Evolutionary conservation across 169 alveolate genomes (phyloP).

Genomic region (Plasmodium fragile): DNA sequence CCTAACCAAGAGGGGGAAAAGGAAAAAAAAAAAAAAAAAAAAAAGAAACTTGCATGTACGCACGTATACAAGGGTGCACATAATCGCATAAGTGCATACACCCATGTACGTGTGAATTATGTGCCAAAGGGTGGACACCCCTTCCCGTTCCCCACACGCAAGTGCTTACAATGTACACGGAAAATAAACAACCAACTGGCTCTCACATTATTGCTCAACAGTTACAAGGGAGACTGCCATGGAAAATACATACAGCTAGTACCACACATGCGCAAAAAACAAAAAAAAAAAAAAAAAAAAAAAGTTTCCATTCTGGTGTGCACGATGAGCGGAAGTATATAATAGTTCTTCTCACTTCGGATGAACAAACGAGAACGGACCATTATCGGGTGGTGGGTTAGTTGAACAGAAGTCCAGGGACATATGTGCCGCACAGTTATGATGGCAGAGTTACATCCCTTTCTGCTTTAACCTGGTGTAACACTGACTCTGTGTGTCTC

Average conservation of each 20-base stretch:
- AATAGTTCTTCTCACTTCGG: background rate
- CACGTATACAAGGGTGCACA: background rate
- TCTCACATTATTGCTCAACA: background rate
- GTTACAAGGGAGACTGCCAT: background rate
- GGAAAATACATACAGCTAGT: background rate
- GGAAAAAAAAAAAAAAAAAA: background rate
- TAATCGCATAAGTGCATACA: background rate
- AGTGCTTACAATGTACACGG: background rate
- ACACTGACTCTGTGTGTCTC: background rate
- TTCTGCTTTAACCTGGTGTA: background rate
- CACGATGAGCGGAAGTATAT: background rate
- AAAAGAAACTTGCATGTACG: background rate
- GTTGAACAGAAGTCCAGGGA: background rate
- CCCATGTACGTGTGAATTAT: background rate
- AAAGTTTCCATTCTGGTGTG: background rate
- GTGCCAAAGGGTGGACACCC: background rate
- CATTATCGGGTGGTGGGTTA: background rate
- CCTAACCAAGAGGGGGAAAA: background rate
- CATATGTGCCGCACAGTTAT: background rate
- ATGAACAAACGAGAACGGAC: background rate
- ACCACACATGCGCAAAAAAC: background rate
- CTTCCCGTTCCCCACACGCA: background rate
- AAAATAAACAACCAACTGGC: background rate
- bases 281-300: no score
- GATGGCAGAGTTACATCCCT: background rate